These are phyloP conservation scores for Goffeauzyma gilvescens DNA, from an alignment of 768 basidiomycete species.

Conservation along the genomic window DNA sequence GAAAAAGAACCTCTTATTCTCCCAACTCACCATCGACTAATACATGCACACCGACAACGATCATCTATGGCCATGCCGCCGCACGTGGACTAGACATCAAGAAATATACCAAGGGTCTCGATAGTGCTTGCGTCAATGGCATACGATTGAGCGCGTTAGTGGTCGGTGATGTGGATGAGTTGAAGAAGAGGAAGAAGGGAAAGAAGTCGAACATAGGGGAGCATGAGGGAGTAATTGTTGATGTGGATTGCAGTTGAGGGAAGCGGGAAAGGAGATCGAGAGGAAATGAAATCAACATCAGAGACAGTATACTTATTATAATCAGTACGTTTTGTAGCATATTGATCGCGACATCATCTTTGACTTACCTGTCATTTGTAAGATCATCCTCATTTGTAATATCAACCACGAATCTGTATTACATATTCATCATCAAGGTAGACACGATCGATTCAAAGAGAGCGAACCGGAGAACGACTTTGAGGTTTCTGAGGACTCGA, in stretches of 20 bases:
- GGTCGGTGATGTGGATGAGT: conserved; percentile 33
- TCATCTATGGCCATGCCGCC: conserved; percentile 74
- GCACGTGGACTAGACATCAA: conserved; percentile 60
- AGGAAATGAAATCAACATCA: too few relatives aligned
- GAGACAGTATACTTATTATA: too few relatives aligned
- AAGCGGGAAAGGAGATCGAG: too few relatives aligned
- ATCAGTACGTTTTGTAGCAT: too few relatives aligned
- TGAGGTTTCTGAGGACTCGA: too few relatives aligned
- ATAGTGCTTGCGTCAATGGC: conserved; percentile 69
- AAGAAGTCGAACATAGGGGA: conserved; percentile 43
- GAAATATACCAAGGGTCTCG: conserved; percentile 66
- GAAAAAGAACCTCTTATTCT: conserved; percentile 3
- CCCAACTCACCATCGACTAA: conserved; percentile 7
- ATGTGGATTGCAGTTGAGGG: conserved; percentile 41
- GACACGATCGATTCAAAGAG: too few relatives aligned
- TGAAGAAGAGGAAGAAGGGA: conserved; percentile 14
- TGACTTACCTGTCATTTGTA: too few relatives aligned
- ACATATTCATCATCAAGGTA: too few relatives aligned
- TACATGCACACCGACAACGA: conserved; percentile 38
- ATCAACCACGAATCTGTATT: too few relatives aligned
- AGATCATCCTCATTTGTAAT: too few relatives aligned
- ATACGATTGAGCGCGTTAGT: conserved; percentile 48
- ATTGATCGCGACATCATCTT: too few relatives aligned
- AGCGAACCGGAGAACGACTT: too few relatives aligned
- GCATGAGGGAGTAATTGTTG: conserved; percentile 38